Evolutionary conservation across 768 basidiomycete genomes (phyloP), one percentile per base, ranked within the genome.

Genomic region (Mycena filopes): DNA sequence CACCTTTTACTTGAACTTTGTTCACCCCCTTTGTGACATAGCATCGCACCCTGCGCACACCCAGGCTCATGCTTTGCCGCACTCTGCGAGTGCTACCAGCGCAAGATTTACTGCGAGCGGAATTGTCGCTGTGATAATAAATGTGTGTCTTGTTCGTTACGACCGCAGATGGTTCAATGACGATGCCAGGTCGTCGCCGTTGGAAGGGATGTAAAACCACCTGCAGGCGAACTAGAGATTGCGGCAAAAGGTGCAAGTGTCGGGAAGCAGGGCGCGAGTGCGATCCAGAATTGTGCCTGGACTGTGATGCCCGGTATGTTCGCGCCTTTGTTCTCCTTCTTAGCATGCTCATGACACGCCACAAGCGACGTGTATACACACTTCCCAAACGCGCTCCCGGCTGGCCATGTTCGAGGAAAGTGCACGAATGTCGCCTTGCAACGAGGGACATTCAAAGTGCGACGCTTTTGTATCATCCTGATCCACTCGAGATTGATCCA

Each of bases 261-360:
- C 55, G 36, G 1, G 53, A 40, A 8, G 26, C 70, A 0, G 43
- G 28, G 0, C 76, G 83, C 50, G 87, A 89, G 71, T 89, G 88
- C 65, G 79, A 84, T 63, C 87, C 87, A 20, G 85, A 85, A 12
- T 56, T 83, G 6, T 89, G 88, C 70, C 33, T 66, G 0, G 69
- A 48, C 1, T 87, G 86, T 65, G 74, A 81, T 72, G 80, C 83
- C 59, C 75, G 80, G 67, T 61, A 38, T 18, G 58, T 23, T 42
- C 20, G 21, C 21, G 11, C 4, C n/a, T 9, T 20, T 23, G 16
- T 28, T 42, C 25, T 21, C 23, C 2, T 42, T 20, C 13, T 26
- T 26, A 16, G 25, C 29, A 43, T 9, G 41, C 8, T 20, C 38
- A 40, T 4, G 26, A 16, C 15, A 16, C 15, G n/a, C 31, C 36